A percentile compares a stretch with the other conserved stretches of the same genome.
These are phyloP conservation scores for Malassezia vespertilionis DNA, from an alignment of 1,284 basidiomycete genomes.

Conservation along the genomic window DNA sequence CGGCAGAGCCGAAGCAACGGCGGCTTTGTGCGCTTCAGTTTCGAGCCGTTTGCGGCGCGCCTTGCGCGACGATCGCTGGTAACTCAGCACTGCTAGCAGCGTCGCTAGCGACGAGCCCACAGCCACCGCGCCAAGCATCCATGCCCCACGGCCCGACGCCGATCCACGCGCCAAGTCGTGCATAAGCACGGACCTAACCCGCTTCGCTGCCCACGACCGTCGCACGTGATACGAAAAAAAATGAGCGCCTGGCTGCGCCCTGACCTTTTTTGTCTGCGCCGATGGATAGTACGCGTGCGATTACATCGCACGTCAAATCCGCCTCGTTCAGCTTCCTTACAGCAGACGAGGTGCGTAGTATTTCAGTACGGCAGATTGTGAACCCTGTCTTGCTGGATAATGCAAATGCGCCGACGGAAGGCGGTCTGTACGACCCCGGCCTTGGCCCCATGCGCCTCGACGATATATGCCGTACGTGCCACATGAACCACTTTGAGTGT, in stretches of 20 bases:
- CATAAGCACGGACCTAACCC: neutral
- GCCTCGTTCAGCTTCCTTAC: constrained; percentile 91
- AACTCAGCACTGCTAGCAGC: constrained; percentile 24
- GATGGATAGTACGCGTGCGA: constrained; percentile 87
- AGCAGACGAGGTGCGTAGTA: constrained; percentile 75
- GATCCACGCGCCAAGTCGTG: neutral
- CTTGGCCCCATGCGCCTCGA: constrained; percentile 64
- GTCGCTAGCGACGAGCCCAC: constrained; percentile 34
- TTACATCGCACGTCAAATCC: constrained; percentile 71
- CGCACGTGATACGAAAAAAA: constrained; percentile 13
- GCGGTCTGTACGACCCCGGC: constrained; percentile 89
- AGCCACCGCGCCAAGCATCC: constrained; percentile 27
- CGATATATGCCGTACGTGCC: constrained; percentile 80
- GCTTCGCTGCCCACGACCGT: no score
- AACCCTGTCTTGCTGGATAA: constrained; percentile 90
- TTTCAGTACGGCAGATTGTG: constrained; percentile 91
- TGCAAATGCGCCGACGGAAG: constrained; percentile 76
- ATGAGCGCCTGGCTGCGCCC: no score
- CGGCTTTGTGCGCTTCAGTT: neutral
- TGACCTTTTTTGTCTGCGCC: constrained; percentile 9
- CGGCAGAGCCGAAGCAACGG: neutral
- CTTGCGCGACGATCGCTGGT: constrained; percentile 22
- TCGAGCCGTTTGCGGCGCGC: constrained; percentile 23
- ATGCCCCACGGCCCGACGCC: neutral
- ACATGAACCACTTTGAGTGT: constrained; percentile 79